These are phyloP conservation scores for Metschnikowia continentalis DNA, from an alignment of 805 yeast species.

Conservation along the genomic window DNA sequence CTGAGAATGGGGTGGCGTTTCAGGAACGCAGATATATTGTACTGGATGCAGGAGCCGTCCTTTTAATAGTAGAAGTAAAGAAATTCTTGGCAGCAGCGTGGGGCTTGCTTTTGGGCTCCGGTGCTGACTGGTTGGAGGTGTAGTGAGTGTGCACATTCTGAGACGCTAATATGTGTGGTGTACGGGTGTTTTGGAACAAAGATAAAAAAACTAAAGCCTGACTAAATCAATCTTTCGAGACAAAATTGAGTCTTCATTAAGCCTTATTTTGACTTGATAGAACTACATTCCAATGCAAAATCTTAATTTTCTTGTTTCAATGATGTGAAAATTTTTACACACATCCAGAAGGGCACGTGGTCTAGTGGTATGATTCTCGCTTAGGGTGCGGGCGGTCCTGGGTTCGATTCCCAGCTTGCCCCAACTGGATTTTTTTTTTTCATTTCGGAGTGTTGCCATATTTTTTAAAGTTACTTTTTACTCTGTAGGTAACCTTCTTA, in stretches of 20 bases:
- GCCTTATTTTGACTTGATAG: too few species aligned
- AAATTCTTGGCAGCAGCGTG: not conserved
- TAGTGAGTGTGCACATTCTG: not conserved
- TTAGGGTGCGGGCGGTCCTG: slow-evolving; percentile 49
- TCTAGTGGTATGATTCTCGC: slow-evolving; percentile 47
- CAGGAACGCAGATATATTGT: too few species aligned
- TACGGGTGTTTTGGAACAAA: not conserved
- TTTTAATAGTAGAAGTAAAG: not conserved
- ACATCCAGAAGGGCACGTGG: slow-evolving; percentile 34
- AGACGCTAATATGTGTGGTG: not conserved
- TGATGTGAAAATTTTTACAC: too few species aligned
- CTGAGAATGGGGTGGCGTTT: too few species aligned
- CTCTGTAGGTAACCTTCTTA: too few species aligned
- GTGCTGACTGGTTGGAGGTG: not conserved
- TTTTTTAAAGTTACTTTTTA: not conserved
- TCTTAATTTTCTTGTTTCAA: rapidly evolving
- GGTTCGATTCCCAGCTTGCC: slow-evolving; percentile 48
- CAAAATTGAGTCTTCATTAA: rapidly evolving
- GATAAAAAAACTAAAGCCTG: too few species aligned
- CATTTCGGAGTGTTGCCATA: not conserved
- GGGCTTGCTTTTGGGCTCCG: not conserved
- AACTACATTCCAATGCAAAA: too few species aligned
- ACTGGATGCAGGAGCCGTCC: not conserved
- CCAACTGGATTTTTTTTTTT: slow-evolving; percentile 21
- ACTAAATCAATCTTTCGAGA: too few species aligned